These are phyloP conservation scores for Penicillium capsulatum DNA, from an alignment of 2,329 filamentous ascomycete genomes.

Conservation along the genomic window DNA sequence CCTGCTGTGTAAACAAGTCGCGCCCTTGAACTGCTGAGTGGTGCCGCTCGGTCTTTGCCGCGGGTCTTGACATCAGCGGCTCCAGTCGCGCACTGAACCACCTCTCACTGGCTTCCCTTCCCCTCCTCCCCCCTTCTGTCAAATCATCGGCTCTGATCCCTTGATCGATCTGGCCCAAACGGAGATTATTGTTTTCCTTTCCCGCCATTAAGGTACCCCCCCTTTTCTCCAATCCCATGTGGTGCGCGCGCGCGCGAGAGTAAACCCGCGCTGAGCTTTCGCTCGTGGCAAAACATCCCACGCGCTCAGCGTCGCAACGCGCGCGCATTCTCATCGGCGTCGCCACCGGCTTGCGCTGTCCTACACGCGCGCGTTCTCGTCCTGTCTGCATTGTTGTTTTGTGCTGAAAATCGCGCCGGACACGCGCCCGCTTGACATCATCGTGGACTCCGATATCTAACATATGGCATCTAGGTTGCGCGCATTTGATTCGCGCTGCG, in stretches of 20 bases:
- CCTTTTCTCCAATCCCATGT: constrained; percentile 20
- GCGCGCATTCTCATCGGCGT: constrained; percentile 11
- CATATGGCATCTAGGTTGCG: constrained; percentile 10
- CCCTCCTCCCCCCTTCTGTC: constrained; percentile 9
- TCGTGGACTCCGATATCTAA: constrained; percentile 15
- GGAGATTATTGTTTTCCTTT: constrained; percentile 15
- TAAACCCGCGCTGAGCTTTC: constrained; percentile 3
- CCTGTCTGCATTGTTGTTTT: constrained; percentile 2
- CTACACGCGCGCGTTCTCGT: constrained; percentile 6
- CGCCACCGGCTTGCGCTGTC: constrained; percentile 8
- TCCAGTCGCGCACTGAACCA: constrained; percentile 11
- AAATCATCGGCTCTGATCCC: constrained; percentile 20
- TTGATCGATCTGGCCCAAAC: constrained; percentile 18
- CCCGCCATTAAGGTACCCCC: constrained; percentile 11
- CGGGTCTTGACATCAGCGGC: constrained; percentile 11
- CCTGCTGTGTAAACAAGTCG: constrained; percentile 11
- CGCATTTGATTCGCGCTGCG: constrained; percentile 13
- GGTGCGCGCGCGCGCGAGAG: constrained; percentile 17
- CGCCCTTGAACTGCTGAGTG: not conserved
- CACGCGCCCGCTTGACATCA: constrained; percentile 19
- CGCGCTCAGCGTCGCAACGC: constrained; percentile 8
- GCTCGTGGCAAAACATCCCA: constrained; percentile 23
- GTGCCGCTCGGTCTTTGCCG: not conserved
- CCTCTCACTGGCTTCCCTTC: constrained; percentile 18
- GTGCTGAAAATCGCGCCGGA: constrained; percentile 10